A percentile compares a stretch with the other conserved stretches of the same genome.
Evolutionary conservation across 2,329 filamentous ascomycete species (phyloP).

Genomic region (Phaeosphaeriaceae sp.): DNA sequence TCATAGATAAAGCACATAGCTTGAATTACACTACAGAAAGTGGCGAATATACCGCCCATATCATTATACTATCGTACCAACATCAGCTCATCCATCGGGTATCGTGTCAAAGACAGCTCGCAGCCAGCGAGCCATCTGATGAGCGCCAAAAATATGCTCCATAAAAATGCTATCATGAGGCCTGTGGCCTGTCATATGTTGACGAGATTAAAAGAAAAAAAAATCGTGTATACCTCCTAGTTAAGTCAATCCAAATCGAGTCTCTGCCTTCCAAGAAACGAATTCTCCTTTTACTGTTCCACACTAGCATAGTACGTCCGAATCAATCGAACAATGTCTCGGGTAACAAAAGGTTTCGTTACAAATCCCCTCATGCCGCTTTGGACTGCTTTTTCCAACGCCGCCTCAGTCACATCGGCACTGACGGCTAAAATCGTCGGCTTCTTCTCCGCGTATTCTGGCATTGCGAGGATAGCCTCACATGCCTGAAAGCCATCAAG

Average conservation of each 20-base stretch:
- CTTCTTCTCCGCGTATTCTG: constrained; percentile 20
- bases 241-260: too few species aligned
- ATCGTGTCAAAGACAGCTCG: constrained; percentile 4
- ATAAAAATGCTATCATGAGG: constrained; percentile 9
- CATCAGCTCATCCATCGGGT: constrained; percentile 9
- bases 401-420: constrained; percentile 70
- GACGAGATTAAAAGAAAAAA: background rate
- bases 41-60: background rate
- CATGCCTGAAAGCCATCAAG: constrained; percentile 76
- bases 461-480: constrained; percentile 64
- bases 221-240: background rate
- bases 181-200: constrained; percentile 9
- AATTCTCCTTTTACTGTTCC: constrained; percentile 2
- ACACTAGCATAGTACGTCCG: constrained; percentile 51
- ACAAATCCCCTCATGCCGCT: constrained; percentile 73
- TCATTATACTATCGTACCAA: background rate
- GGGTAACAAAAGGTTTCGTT: constrained; percentile 70
- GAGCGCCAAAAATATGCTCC: constrained; percentile 11
- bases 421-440: constrained; percentile 67
- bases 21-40: background rate
- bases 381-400: constrained; percentile 64
- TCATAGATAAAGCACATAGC: too few species aligned
- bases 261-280: background rate
- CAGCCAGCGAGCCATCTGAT: background rate
- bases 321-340: constrained; percentile 67